Base-by-base conservation (phyloP, 2,329 filamentous ascomycete genomes). In the Pyrenophora seminiperda region DNA sequence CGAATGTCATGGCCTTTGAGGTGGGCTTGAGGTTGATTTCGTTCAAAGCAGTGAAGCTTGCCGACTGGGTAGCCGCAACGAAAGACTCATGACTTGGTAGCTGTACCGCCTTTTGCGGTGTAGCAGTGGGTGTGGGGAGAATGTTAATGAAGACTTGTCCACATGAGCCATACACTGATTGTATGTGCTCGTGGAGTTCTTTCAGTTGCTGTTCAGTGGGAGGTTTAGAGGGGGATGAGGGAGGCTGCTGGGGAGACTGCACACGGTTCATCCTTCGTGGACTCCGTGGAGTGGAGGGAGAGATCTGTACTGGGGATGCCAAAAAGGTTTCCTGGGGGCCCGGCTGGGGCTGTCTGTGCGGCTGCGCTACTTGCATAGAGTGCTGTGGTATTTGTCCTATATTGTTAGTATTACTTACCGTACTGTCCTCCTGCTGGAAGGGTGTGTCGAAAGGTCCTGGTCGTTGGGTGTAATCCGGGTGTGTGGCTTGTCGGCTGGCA, bases 321-420 rank as follows among this genome's bases (percentile, higher is more conserved):
- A 70, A 56, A 59, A 68, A 66, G 68, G 67, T 45, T 68, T 70
- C 65, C 54, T 76, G 73, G 68, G 75, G 81, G 83, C 88, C 87
- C 84, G 88, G 88, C 85, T 89, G 86, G 83, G 84, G 83, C 83
- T 85, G 83, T 83, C 84, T 85, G 81, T 91, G 89, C 86, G 90
- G 85, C 84, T 93, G 90, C 86, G 88, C 83, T 89, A 90, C 89
- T 87, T 87, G 88, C 86, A 91, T 83, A 78, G 85, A 82, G 83
- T 91, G 88, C 83, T 92, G 89, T 77, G 82, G 74, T 75, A 77
- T 79, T 76, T 78, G 76, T 81, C 79, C 79, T 80, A 74, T 68
- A 51, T 47, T 47, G 79, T 82, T 82, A 82, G 79, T 81, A 74
- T 73, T 80, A 78, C 77, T 81, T 79, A 80, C 76, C 68, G 74